Evolutionary conservation across 257 asterid species (phyloP).

Genomic region (Ocimum tenuiflorum): DNA sequence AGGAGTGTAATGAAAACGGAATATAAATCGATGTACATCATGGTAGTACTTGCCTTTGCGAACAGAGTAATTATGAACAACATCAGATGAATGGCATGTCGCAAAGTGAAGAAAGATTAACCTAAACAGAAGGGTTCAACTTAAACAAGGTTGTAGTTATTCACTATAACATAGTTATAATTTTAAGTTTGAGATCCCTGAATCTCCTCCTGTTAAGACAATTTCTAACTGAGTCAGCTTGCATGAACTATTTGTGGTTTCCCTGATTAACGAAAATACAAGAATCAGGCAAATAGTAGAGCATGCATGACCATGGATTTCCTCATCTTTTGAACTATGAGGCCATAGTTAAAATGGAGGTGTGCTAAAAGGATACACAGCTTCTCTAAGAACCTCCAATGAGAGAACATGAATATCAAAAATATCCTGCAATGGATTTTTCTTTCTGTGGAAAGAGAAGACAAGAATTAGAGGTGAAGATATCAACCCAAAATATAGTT

Average conservation of each 20-base stretch:
- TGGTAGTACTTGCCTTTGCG: background rate
- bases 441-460: constrained; percentile 44
- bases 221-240: constrained; percentile 7
- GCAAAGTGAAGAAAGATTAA: constrained; percentile 2
- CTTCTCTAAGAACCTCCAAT: constrained; percentile 89
- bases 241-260: constrained; percentile 12
- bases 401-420: constrained; percentile 82
- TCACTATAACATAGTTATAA: constrained; percentile 1
- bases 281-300: constrained; percentile 9
- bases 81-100: constrained; percentile 1
- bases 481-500: background rate
- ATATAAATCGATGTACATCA: background rate
- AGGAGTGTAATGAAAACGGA: background rate
- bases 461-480: constrained; percentile 11
- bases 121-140: no score
- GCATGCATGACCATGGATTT: constrained; percentile 19
- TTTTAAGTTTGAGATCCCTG: constrained; percentile 9
- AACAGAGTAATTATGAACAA: background rate
- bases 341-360: constrained; percentile 15
- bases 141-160: no score
- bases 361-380: constrained; percentile 78
- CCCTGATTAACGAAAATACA: constrained; percentile 6
- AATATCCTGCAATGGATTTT: constrained; percentile 41
- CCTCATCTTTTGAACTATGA: constrained; percentile 17
- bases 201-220: constrained; percentile 7